These are phyloP conservation scores for Clathrus columnatus DNA, from an alignment of 768 basidiomycete species.

Conservation along the genomic window DNA sequence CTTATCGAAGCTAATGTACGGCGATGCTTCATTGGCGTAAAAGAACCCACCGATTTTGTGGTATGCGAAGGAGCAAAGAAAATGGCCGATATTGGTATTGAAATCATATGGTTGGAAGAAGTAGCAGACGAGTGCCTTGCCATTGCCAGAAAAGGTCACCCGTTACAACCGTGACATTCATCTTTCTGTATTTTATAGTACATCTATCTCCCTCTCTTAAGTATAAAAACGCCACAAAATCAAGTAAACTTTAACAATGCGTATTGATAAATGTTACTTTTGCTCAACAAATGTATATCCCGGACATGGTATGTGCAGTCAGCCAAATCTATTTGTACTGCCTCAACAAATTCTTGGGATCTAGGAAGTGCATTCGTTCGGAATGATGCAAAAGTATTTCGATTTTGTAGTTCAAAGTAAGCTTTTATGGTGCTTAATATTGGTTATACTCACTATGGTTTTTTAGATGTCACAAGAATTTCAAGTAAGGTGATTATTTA, in stretches of 20 bases:
- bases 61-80: constrained; percentile 79
- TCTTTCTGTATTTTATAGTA: background rate
- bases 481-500: constrained; percentile 57
- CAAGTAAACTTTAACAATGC: constrained; percentile 39
- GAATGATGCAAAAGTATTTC: constrained; percentile 96
- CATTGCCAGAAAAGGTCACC: constrained; percentile 61
- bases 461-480: constrained; percentile 93
- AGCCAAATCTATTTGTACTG: background rate
- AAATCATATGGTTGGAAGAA: constrained; percentile 65
- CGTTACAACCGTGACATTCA: background rate
- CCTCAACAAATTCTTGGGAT: background rate
- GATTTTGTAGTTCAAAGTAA: constrained; percentile 96
- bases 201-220: background rate
- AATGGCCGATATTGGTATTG: constrained; percentile 60
- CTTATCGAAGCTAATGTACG: constrained; percentile 62
- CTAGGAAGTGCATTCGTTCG: constrained; percentile 90
- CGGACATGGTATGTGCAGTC: constrained; percentile 68
- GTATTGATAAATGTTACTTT: constrained; percentile 98
- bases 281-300: constrained; percentile 96
- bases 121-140: constrained; percentile 74
- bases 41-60: constrained; percentile 92
- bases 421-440: constrained; percentile 18
- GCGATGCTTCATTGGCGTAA: constrained; percentile 79
- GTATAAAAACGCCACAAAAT: background rate
- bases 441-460: constrained; percentile 11